These are phyloP conservation scores for Thalassiosira livingstoniorum DNA, from an alignment of 352 stramenopile genomes.

Conservation along the genomic window DNA sequence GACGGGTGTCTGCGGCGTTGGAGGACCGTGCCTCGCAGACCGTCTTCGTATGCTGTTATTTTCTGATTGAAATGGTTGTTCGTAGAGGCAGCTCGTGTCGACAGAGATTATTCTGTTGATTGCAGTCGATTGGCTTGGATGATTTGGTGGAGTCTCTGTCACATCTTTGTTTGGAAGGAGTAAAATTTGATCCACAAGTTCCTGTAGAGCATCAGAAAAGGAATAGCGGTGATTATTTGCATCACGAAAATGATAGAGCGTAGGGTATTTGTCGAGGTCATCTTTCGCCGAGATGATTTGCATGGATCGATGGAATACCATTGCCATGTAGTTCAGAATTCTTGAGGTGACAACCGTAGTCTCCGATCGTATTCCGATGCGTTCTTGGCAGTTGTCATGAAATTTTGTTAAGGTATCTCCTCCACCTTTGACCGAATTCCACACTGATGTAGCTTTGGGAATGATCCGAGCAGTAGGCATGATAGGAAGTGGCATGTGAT, in stretches of 20 bases:
- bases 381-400: conserved; percentile 5
- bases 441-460: conserved; percentile 1
- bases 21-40: not conserved
- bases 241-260: conserved; percentile 5
- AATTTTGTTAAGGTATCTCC: conserved; percentile 26
- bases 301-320: conserved; percentile 15
- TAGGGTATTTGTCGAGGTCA: not conserved
- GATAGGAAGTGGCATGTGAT: not conserved
- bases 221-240: not conserved
- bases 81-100: too few relatives aligned
- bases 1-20: not conserved
- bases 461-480: conserved; percentile 10
- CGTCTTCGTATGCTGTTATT: not conserved
- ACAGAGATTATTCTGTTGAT: not conserved
- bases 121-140: not conserved
- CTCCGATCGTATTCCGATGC: conserved; percentile 14
- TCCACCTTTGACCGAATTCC: conserved; percentile 22
- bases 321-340: conserved; percentile 6
- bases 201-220: not conserved
- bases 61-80: not conserved
- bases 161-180: too few relatives aligned
- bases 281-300: conserved; percentile 3
- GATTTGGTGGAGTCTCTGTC: not conserved
- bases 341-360: not conserved
- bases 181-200: not conserved